phyloP scores from a whole-genome alignment of 495 filamentous ascomycete species.

The Daldinia caldariorum region DNA sequence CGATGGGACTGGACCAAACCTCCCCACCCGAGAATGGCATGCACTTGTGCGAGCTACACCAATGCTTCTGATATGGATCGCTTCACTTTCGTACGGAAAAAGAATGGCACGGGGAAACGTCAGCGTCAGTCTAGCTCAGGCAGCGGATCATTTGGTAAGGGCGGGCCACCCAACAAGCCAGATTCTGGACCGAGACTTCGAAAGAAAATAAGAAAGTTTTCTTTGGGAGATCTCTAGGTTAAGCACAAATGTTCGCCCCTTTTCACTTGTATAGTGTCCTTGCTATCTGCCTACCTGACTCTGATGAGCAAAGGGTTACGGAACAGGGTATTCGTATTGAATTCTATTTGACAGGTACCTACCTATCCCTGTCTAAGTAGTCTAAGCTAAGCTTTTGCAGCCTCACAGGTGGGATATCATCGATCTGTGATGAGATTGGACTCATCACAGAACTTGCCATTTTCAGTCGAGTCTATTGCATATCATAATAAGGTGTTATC shows the following conservation, averaged over 20 bases:
- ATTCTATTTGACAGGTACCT: too few species aligned
- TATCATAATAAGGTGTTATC: too few species aligned
- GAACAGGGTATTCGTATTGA: too few species aligned
- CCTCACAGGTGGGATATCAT: not conserved
- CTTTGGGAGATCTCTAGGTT: slow-evolving; percentile 5
- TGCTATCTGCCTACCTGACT: too few species aligned
- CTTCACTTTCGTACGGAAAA: slow-evolving; percentile 1
- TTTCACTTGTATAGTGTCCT: too few species aligned
- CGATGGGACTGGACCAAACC: too few species aligned
- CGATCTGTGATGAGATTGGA: not conserved
- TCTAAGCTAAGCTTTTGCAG: not conserved
- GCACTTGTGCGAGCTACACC: not conserved
- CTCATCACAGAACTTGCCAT: not conserved
- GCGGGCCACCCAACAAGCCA: not conserved
- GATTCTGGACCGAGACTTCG: not conserved
- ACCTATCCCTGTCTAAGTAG: too few species aligned
- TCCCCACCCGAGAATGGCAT: not conserved
- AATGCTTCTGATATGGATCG: not conserved
- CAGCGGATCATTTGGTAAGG: not conserved
- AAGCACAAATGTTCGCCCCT: too few species aligned
- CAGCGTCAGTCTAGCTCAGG: not conserved
- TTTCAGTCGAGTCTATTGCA: not conserved
- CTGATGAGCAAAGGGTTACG: too few species aligned
- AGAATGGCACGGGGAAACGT: not conserved
- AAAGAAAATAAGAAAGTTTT: slow-evolving; percentile 1